Base-by-base conservation (phyloP, 176 grass and related monocot species). In the Neostapfia colusana region DNA sequence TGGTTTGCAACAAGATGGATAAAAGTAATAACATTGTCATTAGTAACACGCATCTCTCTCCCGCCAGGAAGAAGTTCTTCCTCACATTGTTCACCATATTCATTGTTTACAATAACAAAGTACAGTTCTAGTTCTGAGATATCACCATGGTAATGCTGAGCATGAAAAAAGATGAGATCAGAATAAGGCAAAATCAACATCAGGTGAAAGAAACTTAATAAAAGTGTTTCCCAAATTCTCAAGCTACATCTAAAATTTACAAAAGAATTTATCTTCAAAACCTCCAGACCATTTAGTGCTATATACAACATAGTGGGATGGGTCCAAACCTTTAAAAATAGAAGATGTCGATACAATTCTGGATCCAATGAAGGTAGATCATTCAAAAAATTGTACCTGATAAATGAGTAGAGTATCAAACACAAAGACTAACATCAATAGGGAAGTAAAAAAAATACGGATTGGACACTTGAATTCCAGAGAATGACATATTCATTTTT, bases 11-110 rank as follows among this genome's bases (percentile, higher is more conserved):
- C 85, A 86, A 99, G 95, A 83, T 99, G 95, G 72, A 95, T 94
- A 85, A 92, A 99, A n/a, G 81, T 83, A 88, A 99, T 95, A 84
- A 99, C 91, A 81, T 99, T 99, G 42, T 99, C 91, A 82, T 92
- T 95, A 34, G 91, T 99, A 74, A 99, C 95, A 68, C 77, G 87
- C 69, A 88, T 84, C 14, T 99, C 80, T 75, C 81, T 90, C 66
- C 95, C 95, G 25, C 95, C 95, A 60, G 89, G 83, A 14, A 99
- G n/a, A n/a, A n/a, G n/a, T n/a, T n/a, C 91, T 82, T 95, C 95
- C 77, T 99, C 95, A 80, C 77, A 86, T 85, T 99, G 95, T 73
- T 99, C 95, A 42, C 95, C 95, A 57, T 99, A 99, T 82, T 99
- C 95, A 73, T 99, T 99, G 69, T 95, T 99, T 57, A 99, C 77